Base-by-base conservation (phyloP, 305 asterid genomes). In the Solanum aculeatissimum region DNA sequence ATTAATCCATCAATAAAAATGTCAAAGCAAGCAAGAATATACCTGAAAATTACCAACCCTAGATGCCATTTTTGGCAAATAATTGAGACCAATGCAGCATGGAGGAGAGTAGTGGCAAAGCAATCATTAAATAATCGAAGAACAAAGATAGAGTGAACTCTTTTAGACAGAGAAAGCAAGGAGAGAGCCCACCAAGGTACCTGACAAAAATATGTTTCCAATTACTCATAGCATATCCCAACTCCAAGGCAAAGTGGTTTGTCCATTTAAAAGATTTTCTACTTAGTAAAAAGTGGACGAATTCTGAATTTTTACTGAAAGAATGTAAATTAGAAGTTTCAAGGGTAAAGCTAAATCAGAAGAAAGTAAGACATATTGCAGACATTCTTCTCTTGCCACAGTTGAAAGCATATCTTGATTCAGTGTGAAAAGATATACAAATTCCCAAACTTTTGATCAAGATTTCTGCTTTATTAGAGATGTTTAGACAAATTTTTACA, bases 121-220 rank as follows among this genome's bases (percentile, higher is more conserved):
- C 99, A 96, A 86, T 96, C 99, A 85, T 96, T 96, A 91, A 96
- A 96, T 86, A 96, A 91, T 88, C 99, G 98, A 88, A 96, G 98
- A 90, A 96, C 92, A 60, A 95, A 96, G 85, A 96, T 96, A 40
- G 99, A 96, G 88, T 95, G 99, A 88, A 93, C 85, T 89, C 98
- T 88, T 89, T 95, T 96, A 62, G 99, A 96, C 87, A 96, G 85
- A 84, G 94, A 88, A 60, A 96, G 89, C 92, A 96, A 89, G 90
- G 92, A 89, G 82, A 96, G 90, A 71, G 98, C 98, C 99, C 99
- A 96, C 99, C 98, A 96, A 71, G 99, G 99, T 83, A 95, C 91
- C 99, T 96, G 97, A 90, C 90, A 85, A 16, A 84, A 71, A 77
- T 77, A 19, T 51, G 63, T 77, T 49, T 7, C 29, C 65, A 29